phyloP scores from a whole-genome alignment of 2,329 filamentous ascomycete genomes.

The Fusarium armeniacum region DNA sequence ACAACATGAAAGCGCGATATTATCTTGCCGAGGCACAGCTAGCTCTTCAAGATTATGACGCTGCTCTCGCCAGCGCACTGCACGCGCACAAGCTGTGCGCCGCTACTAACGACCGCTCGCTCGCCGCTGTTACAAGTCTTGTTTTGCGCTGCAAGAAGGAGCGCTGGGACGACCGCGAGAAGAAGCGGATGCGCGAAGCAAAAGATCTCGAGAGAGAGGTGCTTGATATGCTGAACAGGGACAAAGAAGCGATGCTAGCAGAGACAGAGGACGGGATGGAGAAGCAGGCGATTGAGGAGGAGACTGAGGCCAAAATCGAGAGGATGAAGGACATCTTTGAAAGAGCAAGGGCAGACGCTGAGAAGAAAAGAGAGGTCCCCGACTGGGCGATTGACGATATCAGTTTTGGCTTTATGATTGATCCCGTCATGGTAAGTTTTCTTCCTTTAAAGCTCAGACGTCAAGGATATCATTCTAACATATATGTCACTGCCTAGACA shows the following conservation, averaged over 20 bases:
- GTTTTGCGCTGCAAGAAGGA: constrained; percentile 87
- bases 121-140: constrained; percentile 77
- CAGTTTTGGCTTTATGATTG: constrained; percentile 79
- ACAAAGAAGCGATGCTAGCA: constrained; percentile 60
- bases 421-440: constrained; percentile 71
- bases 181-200: constrained; percentile 67
- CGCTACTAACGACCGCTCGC: constrained; percentile 72
- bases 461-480: constrained; percentile 20
- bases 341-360: constrained; percentile 59
- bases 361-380: constrained; percentile 72
- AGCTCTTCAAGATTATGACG: constrained; percentile 73
- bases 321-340: constrained; percentile 66
- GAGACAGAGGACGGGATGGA: constrained; percentile 63
- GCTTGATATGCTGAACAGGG: constrained; percentile 63
- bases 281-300: constrained; percentile 61
- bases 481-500: constrained; percentile 62
- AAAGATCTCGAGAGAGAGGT: constrained; percentile 72
- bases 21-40: constrained; percentile 88
- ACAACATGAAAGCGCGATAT: constrained; percentile 84
- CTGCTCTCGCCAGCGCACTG: constrained; percentile 78
- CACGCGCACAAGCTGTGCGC: constrained; percentile 80
- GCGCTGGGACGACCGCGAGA: constrained; percentile 84
- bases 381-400: constrained; percentile 85
- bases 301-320: constrained; percentile 63
- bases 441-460: not conserved